Conservation (phyloP, 2,329 filamentous ascomycete species). For the Cytospora schulzeri region DNA sequence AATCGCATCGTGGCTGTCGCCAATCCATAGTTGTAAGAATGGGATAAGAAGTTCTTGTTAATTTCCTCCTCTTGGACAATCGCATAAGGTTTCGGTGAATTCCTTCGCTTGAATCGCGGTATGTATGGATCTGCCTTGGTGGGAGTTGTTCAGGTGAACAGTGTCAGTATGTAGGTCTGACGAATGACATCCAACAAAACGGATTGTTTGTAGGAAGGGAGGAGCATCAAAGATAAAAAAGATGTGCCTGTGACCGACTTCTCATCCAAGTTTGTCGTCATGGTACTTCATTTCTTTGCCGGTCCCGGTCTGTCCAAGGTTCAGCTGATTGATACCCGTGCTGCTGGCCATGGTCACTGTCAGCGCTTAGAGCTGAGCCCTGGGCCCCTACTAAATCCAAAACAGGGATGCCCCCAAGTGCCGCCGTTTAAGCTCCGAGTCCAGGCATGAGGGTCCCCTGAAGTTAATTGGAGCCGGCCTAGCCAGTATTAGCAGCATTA, state of each 20-base stretch:
- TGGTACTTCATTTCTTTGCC: neutral
- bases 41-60: neutral
- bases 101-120: neutral
- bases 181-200: neutral
- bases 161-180: neutral
- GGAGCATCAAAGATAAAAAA: conserved; percentile 4
- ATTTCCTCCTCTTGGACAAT: neutral
- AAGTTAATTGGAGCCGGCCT: neutral
- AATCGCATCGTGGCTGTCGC: conserved; percentile 23
- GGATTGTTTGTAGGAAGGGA: neutral
- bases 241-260: neutral
- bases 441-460: conserved; percentile 2
- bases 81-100: neutral
- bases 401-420: conserved; percentile 1
- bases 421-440: neutral
- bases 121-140: neutral
- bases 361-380: conserved; percentile 8
- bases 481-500: too few species aligned
- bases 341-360: too few species aligned
- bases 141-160: neutral
- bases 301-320: neutral
- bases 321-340: too few species aligned
- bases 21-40: conserved; percentile 23
- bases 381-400: neutral
- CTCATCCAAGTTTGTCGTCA: conserved; percentile 14